These are phyloP conservation scores for Turritis glabra DNA, from an alignment of 345 rosid genomes.

Conservation along the genomic window DNA sequence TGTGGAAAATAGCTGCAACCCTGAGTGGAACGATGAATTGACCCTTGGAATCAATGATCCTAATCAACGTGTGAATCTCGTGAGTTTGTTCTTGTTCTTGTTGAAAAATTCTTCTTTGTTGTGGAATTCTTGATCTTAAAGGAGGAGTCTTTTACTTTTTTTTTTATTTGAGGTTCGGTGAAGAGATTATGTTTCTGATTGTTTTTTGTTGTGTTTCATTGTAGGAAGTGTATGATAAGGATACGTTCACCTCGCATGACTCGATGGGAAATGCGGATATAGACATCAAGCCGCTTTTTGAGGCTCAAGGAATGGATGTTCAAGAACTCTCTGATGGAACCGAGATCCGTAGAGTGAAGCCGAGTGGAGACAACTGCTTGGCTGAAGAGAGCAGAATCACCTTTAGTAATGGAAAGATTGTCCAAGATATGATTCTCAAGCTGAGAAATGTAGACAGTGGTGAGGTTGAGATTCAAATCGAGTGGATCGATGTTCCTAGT, in stretches of 20 bases:
- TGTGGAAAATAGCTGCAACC: constrained; percentile 61
- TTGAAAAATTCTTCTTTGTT: not conserved
- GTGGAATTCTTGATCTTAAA: not conserved
- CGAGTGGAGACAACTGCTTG: constrained; percentile 49
- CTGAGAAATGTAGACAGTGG: constrained; percentile 58
- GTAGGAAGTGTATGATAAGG: constrained; percentile 79
- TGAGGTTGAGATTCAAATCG: constrained; percentile 60
- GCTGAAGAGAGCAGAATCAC: constrained; percentile 54
- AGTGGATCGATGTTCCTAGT: constrained; percentile 53
- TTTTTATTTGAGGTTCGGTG: not conserved
- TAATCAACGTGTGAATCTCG: constrained; percentile 49
- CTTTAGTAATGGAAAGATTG: constrained; percentile 47
- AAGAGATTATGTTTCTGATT: not conserved
- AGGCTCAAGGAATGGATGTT: constrained; percentile 41
- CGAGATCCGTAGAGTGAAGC: constrained; percentile 47
- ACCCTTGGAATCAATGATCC: constrained; percentile 58
- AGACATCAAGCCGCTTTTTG: constrained; percentile 53
- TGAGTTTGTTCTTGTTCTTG: constrained; percentile 40
- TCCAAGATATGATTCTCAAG: constrained; percentile 55
- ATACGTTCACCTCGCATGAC: constrained; percentile 64
- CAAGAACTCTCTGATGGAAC: constrained; percentile 50
- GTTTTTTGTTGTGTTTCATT: not conserved
- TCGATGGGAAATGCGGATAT: constrained; percentile 77
- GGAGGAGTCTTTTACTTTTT: not conserved
- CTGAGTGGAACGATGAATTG: constrained; percentile 75